A percentile compares a stretch with the other conserved stretches of the same genome.
phyloP scores from a whole-genome alignment of 305 asterid genomes.

The Fraxinus baroniana region DNA sequence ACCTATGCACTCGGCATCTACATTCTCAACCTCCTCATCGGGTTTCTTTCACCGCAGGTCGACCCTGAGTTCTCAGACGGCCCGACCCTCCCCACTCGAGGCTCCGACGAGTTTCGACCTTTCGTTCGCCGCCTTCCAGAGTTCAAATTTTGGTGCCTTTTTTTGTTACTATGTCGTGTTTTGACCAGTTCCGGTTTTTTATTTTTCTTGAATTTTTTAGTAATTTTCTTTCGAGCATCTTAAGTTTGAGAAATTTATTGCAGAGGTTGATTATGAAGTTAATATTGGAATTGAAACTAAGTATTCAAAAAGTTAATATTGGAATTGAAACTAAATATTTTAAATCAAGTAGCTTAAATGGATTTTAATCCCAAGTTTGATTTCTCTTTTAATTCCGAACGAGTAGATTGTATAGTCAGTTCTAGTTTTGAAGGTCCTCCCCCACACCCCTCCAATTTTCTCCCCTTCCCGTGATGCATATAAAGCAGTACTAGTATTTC shows the following conservation, averaged over 20 bases:
- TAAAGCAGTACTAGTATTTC: not conserved
- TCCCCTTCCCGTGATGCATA: not conserved
- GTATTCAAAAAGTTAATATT: not conserved
- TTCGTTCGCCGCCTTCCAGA: constrained; percentile 61
- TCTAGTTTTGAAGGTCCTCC: not conserved
- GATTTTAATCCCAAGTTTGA: not conserved
- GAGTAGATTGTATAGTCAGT: not conserved
- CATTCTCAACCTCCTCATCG: constrained; percentile 49
- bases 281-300: not conserved
- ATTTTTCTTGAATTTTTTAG: not conserved
- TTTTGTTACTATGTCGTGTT: not conserved
- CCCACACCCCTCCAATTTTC: not conserved
- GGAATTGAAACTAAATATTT: not conserved
- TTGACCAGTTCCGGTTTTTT: not conserved
- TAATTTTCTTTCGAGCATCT: not conserved
- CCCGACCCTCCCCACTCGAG: constrained; percentile 44
- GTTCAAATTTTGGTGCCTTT: constrained; percentile 54
- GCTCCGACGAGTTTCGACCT: constrained; percentile 60
- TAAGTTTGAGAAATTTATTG: not conserved
- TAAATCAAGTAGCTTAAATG: not conserved
- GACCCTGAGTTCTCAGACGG: constrained; percentile 45
- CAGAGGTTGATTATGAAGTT: not conserved
- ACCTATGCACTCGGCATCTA: constrained; percentile 62
- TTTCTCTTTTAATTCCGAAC: not conserved
- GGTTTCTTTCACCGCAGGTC: constrained; percentile 58